Evolutionary conservation across 495 filamentous ascomycete genomes (phyloP).

Genomic region (Penicillium nucicola): DNA sequence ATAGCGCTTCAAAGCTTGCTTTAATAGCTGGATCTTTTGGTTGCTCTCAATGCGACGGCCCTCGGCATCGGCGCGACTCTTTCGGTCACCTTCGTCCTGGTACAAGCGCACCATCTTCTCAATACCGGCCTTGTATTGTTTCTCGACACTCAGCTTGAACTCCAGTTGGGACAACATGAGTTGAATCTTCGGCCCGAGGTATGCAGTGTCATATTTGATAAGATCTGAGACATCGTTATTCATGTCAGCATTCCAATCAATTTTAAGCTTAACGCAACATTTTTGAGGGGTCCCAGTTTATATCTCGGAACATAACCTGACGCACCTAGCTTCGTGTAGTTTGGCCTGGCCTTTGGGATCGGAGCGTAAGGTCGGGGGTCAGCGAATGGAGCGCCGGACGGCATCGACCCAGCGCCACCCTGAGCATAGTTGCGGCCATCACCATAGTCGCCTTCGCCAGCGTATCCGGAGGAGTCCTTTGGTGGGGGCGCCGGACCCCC

Average conservation of each 20-base stretch:
- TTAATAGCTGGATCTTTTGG: conserved; percentile 95
- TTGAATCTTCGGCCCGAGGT: conserved; percentile 96
- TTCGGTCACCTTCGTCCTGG: conserved; percentile 95
- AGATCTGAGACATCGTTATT: conserved; percentile 61
- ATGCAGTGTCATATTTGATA: conserved; percentile 96
- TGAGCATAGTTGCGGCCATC: conserved; percentile 54
- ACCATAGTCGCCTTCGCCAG: conserved; percentile 51
- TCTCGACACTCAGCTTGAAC: conserved; percentile 98
- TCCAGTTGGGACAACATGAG: conserved; percentile 98
- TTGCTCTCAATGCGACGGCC: conserved; percentile 87
- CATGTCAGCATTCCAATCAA: conserved; percentile 13
- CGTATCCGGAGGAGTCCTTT: conserved; percentile 59
- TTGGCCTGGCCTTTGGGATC: conserved; percentile 72
- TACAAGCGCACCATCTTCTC: conserved; percentile 99
- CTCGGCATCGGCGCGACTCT: conserved; percentile 90
- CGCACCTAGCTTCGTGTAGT: conserved; percentile 95
- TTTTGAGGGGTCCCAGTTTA: background rate
- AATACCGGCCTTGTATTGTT: conserved; percentile 98
- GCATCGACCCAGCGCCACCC: conserved; percentile 67
- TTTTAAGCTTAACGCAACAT: conserved; percentile 1
- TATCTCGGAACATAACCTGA: background rate
- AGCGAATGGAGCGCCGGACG: conserved; percentile 75
- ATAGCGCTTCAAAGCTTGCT: conserved; percentile 93
- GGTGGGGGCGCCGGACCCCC: conserved; percentile 57
- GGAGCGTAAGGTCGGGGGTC: conserved; percentile 66